Evolutionary conservation across 2,329 filamentous ascomycete species (phyloP), one percentile per base, ranked within the genome.

Genomic region (Fusarium chlamydosporum): DNA sequence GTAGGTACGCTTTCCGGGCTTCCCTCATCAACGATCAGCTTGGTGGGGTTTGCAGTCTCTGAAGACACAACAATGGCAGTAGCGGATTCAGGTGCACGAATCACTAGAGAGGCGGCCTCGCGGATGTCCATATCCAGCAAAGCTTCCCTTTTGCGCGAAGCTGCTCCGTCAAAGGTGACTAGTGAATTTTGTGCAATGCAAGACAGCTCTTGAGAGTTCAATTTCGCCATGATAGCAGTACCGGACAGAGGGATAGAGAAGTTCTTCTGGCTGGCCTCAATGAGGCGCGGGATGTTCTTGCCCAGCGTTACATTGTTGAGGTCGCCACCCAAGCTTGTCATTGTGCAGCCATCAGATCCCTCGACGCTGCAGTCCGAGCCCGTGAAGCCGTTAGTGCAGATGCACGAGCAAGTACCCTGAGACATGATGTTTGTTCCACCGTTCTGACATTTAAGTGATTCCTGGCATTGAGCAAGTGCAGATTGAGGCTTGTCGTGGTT

Each of bases 351-450:
- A 38, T 82, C 78, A 1, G 82, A 77, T 48, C 82, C 82, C 3
- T 79, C 76, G 26, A 79, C 77, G 7, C 82, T 83, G 74, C 87
- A 89, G 61, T 85, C 82, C 23, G 80, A 79, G 15, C 86, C 85
- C 0, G 92, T 94, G 77, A 95, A 98, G 2, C 94, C 93, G 73
- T 96, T 94, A 23, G 91, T 89, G 79, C 95, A 99, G 42, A 97
- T 88, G 77, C 95, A 99, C 13, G 90, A 91, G 80, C 95, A 98
- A 20, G 86, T 82, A 5, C 88, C 86, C 58, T 88, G 83, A 16
- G 86, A 87, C 20, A 93, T 79, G 16, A 95, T 86, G 56, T 90
- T 94, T 18, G 90, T 89, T 29, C 95, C 95, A 11, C 93, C 93
- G 68, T 98, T 97, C 53, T 86, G 81, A 75, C 95, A 97, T 0